These are phyloP conservation scores for Erythrophleum ivorense DNA, from an alignment of 331 rosid genomes.

Conservation along the genomic window DNA sequence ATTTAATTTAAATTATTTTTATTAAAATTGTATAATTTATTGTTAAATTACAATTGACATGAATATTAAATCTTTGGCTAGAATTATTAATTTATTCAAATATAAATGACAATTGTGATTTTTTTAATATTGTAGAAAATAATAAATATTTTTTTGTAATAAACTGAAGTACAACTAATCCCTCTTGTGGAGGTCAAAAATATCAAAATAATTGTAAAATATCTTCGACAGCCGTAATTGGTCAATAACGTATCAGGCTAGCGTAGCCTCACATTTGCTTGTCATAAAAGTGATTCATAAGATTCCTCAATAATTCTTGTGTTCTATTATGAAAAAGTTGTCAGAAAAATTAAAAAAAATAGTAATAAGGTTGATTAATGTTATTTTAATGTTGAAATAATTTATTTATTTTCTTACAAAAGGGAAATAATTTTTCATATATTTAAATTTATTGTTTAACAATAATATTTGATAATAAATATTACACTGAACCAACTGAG, in stretches of 20 bases:
- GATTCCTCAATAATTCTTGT: conserved; percentile 12
- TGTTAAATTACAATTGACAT: no score
- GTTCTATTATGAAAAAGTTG: background rate
- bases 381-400: background rate
- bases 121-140: no score
- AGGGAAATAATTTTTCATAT: background rate
- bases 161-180: background rate
- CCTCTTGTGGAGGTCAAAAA: background rate
- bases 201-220: conserved; percentile 4
- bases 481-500: background rate
- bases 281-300: background rate
- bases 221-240: conserved; percentile 15
- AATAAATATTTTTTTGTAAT: background rate
- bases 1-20: no score
- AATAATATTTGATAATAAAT: no score
- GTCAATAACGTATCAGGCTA: background rate
- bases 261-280: background rate
- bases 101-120: no score
- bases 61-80: no score
- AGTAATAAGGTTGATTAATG: background rate
- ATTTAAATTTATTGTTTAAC: background rate
- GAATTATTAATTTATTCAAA: no score
- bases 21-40: no score
- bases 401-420: no score
- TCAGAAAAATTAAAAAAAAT: background rate